These are phyloP conservation scores for Saturnispora gosingensis DNA, from an alignment of 805 yeast genomes.

Conservation along the genomic window DNA sequence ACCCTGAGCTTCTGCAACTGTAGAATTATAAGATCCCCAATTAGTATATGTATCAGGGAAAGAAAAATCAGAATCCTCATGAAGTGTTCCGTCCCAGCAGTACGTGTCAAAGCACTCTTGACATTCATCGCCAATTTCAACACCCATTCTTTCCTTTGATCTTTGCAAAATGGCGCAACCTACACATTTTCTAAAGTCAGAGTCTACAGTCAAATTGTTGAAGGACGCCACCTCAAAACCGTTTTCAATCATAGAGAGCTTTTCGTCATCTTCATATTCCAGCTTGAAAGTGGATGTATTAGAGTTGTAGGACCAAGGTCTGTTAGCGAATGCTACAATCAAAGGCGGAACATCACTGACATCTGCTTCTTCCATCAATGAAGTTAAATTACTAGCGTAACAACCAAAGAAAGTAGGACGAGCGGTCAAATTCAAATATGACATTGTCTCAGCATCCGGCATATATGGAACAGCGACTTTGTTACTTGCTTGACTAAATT, in stretches of 20 bases:
- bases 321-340: constrained; percentile 68
- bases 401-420: constrained; percentile 82
- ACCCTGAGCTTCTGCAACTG: constrained; percentile 1
- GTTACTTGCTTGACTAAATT: constrained; percentile 42
- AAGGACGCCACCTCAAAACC: constrained; percentile 67
- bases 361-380: constrained; percentile 31
- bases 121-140: constrained; percentile 61
- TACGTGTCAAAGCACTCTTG: constrained; percentile 57
- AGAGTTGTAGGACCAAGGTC: constrained; percentile 53
- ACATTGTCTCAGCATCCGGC: constrained; percentile 58
- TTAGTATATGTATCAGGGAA: constrained; percentile 31
- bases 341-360: constrained; percentile 51
- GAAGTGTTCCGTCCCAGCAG: constrained; percentile 42
- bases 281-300: constrained; percentile 69
- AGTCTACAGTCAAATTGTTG: constrained; percentile 56
- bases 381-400: constrained; percentile 52
- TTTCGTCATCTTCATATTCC: constrained; percentile 49
- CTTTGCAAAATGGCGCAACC: constrained; percentile 80
- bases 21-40: constrained; percentile 25
- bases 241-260: constrained; percentile 52
- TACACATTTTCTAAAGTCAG: constrained; percentile 63
- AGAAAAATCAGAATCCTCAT: constrained; percentile 11
- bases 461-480: constrained; percentile 71
- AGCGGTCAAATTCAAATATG: constrained; percentile 49
- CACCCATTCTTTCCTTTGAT: constrained; percentile 58